A percentile compares a stretch with the other conserved stretches of the same genome.
phyloP scores from a whole-genome alignment of 371 early-diverging fungal species.

The Mucor racemosus region DNA sequence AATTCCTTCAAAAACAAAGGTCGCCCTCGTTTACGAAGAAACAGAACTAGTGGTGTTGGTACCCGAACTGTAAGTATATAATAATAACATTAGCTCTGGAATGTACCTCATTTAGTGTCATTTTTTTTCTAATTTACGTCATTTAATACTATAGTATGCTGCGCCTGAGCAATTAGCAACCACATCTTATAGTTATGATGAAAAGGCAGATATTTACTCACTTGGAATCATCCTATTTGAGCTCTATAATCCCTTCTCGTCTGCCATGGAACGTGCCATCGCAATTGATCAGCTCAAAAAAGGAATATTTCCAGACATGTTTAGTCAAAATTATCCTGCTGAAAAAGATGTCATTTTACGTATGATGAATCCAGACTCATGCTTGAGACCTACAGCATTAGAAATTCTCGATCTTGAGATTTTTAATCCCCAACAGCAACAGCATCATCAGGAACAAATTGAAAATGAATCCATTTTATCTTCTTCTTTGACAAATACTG shows the following conservation, averaged over 20 bases:
- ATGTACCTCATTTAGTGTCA: neutral
- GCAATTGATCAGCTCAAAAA: constrained; percentile 63
- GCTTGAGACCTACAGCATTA: constrained; percentile 72
- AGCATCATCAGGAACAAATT: neutral
- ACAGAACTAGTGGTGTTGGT: constrained; percentile 68
- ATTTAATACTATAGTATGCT: constrained; percentile 67
- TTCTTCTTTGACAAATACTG: neutral
- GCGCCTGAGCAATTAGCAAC: constrained; percentile 90
- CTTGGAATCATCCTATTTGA: constrained; percentile 77
- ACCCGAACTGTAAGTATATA: constrained; percentile 66
- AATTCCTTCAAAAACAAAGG: constrained; percentile 3
- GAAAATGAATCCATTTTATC: neutral
- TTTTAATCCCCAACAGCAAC: neutral
- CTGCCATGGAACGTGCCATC: constrained; percentile 69
- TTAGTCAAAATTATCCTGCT: constrained; percentile 78
- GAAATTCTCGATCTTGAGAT: constrained; percentile 46
- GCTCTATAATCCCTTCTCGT: constrained; percentile 67
- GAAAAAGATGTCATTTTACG: constrained; percentile 80
- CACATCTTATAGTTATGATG: constrained; percentile 59
- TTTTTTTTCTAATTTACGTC: neutral
- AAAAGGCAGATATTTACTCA: constrained; percentile 74
- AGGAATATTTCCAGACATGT: constrained; percentile 74
- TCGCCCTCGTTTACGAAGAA: constrained; percentile 10
- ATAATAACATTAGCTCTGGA: neutral
- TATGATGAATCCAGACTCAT: constrained; percentile 79